These are phyloP conservation scores for Endothia cerciana DNA, from an alignment of 2,329 filamentous ascomycete species.

Conservation along the genomic window DNA sequence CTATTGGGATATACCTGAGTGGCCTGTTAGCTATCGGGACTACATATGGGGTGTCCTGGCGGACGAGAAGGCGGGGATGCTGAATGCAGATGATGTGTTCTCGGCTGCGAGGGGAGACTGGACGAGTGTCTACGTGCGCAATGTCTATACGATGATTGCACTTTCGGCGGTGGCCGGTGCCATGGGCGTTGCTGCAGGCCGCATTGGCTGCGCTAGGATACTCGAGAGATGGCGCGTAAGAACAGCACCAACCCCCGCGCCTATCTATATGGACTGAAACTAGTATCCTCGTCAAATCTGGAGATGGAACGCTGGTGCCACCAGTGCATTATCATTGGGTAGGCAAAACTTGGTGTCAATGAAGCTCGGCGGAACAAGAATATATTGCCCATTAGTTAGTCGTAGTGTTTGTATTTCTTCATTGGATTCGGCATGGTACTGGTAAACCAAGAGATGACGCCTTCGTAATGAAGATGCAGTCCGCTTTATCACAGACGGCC, in stretches of 20 bases:
- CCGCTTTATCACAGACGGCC: no score
- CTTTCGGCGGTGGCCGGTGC: neutral
- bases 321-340: neutral
- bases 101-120: neutral
- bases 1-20: neutral
- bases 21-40: neutral
- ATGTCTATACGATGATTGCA: neutral
- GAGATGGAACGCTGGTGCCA: neutral
- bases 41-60: slow-evolving; percentile 1
- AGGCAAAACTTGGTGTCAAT: neutral
- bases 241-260: neutral
- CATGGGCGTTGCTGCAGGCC: neutral
- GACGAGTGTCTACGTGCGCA: neutral
- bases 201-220: neutral
- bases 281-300: neutral
- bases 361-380: neutral
- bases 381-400: neutral
- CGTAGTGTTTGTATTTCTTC: neutral
- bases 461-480: neutral
- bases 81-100: neutral
- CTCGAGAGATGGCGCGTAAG: neutral
- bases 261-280: neutral
- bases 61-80: neutral
- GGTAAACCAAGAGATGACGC: neutral
- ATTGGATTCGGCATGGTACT: neutral